Evolutionary conservation across 371 early-diverging fungal species (phyloP).

Genomic region (Phascolomyces articulosus): DNA sequence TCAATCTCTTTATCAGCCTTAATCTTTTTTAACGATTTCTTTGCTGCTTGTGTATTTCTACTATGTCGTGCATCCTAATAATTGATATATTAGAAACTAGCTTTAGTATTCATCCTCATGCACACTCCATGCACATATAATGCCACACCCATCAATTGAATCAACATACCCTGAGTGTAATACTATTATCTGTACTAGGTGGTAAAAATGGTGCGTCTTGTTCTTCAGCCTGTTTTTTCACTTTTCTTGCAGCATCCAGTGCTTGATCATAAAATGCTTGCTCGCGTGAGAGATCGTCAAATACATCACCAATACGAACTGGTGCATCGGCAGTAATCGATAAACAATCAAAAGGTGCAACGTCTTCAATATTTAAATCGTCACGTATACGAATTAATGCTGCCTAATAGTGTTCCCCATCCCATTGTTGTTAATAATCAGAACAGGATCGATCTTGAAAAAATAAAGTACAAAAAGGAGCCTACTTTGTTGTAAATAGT

Average conservation of each 20-base stretch:
- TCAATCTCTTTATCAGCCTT: conserved; percentile 65
- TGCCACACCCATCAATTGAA: too few species aligned
- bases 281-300: conserved; percentile 90
- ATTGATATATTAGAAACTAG: neutral
- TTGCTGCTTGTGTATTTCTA: conserved; percentile 23
- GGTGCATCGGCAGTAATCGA: conserved; percentile 70
- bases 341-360: conserved; percentile 85
- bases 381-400: conserved; percentile 65
- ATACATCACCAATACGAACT: conserved; percentile 62
- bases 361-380: conserved; percentile 64
- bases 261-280: conserved; percentile 90
- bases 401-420: too few species aligned
- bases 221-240: conserved; percentile 57
- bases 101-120: too few species aligned
- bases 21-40: conserved; percentile 9
- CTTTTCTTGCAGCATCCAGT: conserved; percentile 73
- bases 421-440: neutral
- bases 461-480: neutral
- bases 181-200: conserved; percentile 79
- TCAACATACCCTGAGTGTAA: conserved; percentile 91
- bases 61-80: neutral
- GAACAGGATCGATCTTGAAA: too few species aligned
- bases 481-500: conserved; percentile 73
- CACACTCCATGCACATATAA: too few species aligned
- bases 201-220: conserved; percentile 78